phyloP scores from a whole-genome alignment of 148 eudicot species.

The Spergularia bocconei region DNA sequence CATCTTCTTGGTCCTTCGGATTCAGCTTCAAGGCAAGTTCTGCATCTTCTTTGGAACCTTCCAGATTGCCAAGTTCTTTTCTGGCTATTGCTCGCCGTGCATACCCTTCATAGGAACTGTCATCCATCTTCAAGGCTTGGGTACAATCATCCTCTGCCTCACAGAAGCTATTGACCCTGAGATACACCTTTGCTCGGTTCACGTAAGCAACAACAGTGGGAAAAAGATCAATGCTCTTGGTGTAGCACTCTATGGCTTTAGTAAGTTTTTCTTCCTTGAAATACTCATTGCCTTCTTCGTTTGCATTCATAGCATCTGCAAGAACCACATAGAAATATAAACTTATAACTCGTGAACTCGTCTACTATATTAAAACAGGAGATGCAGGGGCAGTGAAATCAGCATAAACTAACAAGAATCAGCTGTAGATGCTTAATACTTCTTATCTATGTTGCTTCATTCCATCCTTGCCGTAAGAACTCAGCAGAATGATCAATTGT shows the following conservation, averaged over 20 bases:
- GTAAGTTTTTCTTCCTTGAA: constrained; percentile 73
- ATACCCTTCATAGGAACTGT: constrained; percentile 73
- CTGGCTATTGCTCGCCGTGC: constrained; percentile 81
- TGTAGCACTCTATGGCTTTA: constrained; percentile 81
- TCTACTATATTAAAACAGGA: neutral
- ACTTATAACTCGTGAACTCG: neutral
- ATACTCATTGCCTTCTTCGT: constrained; percentile 58
- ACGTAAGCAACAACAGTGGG: constrained; percentile 84
- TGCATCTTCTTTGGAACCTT: constrained; percentile 75
- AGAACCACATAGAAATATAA: neutral
- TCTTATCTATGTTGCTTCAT: no score
- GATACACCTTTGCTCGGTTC: constrained; percentile 28
- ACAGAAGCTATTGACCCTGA: constrained; percentile 56
- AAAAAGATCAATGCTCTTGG: constrained; percentile 79
- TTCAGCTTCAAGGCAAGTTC: constrained; percentile 75
- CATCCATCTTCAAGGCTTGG: constrained; percentile 79
- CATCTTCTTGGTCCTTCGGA: constrained; percentile 59
- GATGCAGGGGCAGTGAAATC: neutral
- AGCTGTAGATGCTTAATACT: neutral
- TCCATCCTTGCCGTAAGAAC: no score
- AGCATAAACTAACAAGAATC: neutral
- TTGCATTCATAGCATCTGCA: neutral
- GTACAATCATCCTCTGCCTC: constrained; percentile 93
- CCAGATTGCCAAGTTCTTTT: constrained; percentile 69
- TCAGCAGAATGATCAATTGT: no score